These are phyloP conservation scores for Aureobasidium lini DNA, from an alignment of 2,329 filamentous ascomycete genomes.

Conservation along the genomic window DNA sequence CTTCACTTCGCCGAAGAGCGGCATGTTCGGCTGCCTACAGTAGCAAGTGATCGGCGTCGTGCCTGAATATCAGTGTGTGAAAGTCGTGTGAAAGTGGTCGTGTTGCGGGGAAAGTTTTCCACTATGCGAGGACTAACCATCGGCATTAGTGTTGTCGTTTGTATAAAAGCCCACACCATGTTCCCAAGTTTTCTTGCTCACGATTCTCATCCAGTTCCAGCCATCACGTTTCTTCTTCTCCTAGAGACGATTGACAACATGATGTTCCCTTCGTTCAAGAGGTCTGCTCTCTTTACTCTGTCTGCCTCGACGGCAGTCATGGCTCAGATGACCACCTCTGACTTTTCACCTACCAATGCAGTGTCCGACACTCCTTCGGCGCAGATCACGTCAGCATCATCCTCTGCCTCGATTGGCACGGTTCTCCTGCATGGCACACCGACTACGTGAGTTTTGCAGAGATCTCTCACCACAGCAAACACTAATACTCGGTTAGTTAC, in stretches of 20 bases:
- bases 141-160: neutral
- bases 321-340: conserved; percentile 19
- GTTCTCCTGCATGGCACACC: conserved; percentile 23
- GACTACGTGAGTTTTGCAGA: neutral
- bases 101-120: neutral
- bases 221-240: neutral
- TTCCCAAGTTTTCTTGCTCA: neutral
- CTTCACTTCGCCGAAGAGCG: too few relatives aligned
- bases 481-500: conserved; percentile 20
- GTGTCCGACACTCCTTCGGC: conserved; percentile 15
- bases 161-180: neutral
- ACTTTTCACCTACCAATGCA: neutral
- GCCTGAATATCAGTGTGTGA: neutral
- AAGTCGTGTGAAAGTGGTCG: too few relatives aligned
- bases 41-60: too few relatives aligned
- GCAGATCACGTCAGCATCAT: conserved; percentile 13
- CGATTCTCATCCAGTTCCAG: neutral
- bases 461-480: neutral
- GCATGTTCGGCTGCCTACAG: too few relatives aligned
- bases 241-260: neutral
- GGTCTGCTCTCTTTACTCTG: conserved; percentile 3
- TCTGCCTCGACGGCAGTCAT: conserved; percentile 12
- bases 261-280: neutral
- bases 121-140: neutral
- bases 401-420: conserved; percentile 18